These are phyloP conservation scores for Petunia axillaris DNA, from an alignment of 257 asterid species.

Conservation along the genomic window DNA sequence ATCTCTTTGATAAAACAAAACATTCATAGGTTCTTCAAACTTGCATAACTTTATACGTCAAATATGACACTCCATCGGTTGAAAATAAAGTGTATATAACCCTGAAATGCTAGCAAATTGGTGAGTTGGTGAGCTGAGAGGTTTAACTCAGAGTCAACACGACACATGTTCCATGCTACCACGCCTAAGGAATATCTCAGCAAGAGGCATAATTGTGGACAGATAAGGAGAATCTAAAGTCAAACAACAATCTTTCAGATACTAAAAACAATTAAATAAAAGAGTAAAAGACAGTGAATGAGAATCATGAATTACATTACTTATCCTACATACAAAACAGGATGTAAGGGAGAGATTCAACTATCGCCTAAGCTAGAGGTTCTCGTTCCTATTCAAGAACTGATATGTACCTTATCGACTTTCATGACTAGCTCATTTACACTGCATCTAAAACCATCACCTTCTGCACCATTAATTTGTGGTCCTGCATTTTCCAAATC, in stretches of 20 bases:
- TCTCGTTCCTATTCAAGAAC: constrained; percentile 18
- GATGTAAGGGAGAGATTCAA: neutral
- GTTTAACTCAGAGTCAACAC: neutral
- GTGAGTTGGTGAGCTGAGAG: constrained; percentile 2
- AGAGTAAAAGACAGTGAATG: neutral
- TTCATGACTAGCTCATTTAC: constrained; percentile 58
- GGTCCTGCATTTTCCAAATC: constrained; percentile 13
- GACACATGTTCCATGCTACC: neutral
- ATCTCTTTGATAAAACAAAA: neutral
- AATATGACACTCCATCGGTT: neutral
- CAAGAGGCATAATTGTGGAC: constrained; percentile 4
- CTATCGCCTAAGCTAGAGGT: neutral
- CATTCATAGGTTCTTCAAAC: neutral
- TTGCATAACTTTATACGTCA: neutral
- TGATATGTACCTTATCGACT: constrained; percentile 60
- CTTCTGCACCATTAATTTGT: constrained; percentile 43
- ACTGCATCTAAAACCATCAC: constrained; percentile 48
- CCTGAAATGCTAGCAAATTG: constrained; percentile 1
- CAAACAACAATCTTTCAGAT: neutral
- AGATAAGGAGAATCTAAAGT: neutral
- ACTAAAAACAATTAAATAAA: neutral
- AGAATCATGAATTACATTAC: neutral
- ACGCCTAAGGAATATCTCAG: neutral
- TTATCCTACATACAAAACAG: neutral
- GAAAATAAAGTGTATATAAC: neutral